Conservation (phyloP, 1,139 yeast genomes). For the Citeromyces siamensis region DNA sequence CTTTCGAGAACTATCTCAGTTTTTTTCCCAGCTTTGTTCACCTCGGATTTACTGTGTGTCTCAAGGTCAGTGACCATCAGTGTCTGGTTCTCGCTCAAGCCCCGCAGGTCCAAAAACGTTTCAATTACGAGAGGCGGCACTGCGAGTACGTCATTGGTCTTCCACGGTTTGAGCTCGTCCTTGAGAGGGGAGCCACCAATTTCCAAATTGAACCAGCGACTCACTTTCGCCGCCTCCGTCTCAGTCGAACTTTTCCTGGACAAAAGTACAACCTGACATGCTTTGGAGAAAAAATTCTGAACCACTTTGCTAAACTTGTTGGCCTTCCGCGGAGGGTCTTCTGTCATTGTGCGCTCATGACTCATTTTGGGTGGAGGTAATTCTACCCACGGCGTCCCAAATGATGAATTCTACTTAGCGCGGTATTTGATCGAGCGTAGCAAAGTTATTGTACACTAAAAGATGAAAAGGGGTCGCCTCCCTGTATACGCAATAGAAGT, state of each 20-base stretch:
- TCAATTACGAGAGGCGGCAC: constrained; percentile 81
- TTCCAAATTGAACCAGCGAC: constrained; percentile 64
- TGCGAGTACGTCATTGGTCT: constrained; percentile 22
- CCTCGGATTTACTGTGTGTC: constrained; percentile 26
- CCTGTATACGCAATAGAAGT: not conserved
- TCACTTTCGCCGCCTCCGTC: constrained; percentile 19
- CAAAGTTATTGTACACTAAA: too few relatives aligned
- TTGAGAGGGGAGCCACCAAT: constrained; percentile 32
- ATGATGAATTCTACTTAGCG: too few relatives aligned
- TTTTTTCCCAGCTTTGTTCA: constrained; percentile 42
- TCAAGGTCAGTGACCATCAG: not conserved
- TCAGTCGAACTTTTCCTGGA: constrained; percentile 10
- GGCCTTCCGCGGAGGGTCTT: constrained; percentile 11
- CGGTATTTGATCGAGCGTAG: too few relatives aligned
- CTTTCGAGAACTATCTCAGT: constrained; percentile 82
- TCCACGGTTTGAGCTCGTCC: constrained; percentile 57
- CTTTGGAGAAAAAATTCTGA: constrained; percentile 60
- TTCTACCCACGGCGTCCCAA: not conserved
- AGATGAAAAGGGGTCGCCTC: too few relatives aligned
- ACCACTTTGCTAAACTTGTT: constrained; percentile 21
- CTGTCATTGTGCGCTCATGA: constrained; percentile 3
- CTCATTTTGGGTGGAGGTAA: constrained; percentile 1
- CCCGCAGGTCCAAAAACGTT: constrained; percentile 56
- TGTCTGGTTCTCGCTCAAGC: constrained; percentile 2
- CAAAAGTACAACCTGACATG: constrained; percentile 46